phyloP scores from a whole-genome alignment of 2,329 filamentous ascomycete species.

The Aspergillus oerlinghausenensis region DNA sequence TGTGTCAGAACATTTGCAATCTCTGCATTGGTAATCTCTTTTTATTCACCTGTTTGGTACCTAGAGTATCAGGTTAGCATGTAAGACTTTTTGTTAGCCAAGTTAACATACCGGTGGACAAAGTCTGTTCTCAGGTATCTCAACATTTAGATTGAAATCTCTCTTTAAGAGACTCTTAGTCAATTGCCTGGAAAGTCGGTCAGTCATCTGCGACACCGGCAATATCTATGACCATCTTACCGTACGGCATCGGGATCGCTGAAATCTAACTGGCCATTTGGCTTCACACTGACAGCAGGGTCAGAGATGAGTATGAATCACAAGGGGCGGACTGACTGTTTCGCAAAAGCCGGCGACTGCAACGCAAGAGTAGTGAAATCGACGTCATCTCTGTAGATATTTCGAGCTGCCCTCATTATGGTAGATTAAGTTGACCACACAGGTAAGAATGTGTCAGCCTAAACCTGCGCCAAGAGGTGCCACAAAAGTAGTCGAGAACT shows the following conservation, averaged over 20 bases:
- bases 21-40: neutral
- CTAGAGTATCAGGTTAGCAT: constrained; percentile 21
- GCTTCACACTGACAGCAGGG: constrained; percentile 41
- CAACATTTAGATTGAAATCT: constrained; percentile 69
- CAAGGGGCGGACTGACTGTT: constrained; percentile 43
- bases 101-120: constrained; percentile 68
- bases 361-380: constrained; percentile 60
- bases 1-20: constrained; percentile 6
- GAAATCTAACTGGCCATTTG: constrained; percentile 68
- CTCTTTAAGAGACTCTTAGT: constrained; percentile 71
- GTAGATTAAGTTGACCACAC: neutral
- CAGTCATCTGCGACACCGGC: neutral
- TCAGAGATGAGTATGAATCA: constrained; percentile 6
- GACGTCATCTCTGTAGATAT: constrained; percentile 54
- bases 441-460: neutral
- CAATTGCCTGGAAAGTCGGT: constrained; percentile 48
- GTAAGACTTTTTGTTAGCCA: neutral
- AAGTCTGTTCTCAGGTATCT: constrained; percentile 71
- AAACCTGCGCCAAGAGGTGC: neutral
- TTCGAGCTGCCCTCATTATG: constrained; percentile 33
- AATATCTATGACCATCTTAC: constrained; percentile 42
- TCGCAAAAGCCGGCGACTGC: constrained; percentile 56
- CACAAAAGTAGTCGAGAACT: neutral
- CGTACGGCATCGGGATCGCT: constrained; percentile 69
- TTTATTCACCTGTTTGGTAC: constrained; percentile 42